Conservation (phyloP, 192 early-diverging fungal species). For the Backusella luteola region DNA sequence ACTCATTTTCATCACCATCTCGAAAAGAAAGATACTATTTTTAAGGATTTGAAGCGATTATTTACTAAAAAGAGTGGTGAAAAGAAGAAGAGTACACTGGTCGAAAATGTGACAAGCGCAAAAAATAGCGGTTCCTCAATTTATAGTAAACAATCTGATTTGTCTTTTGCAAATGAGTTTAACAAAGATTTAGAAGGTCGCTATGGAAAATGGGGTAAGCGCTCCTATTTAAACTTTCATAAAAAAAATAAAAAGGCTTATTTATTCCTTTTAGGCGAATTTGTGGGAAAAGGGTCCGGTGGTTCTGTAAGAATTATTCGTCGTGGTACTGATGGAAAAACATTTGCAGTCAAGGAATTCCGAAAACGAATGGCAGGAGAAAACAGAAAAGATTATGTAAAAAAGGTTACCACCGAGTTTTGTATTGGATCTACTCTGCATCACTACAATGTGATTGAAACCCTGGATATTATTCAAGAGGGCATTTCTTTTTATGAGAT, state of each 20-base stretch:
- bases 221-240: neutral
- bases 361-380: slow-evolving; percentile 62
- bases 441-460: slow-evolving; percentile 78
- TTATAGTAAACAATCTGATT: slow-evolving; percentile 10
- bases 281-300: slow-evolving; percentile 70
- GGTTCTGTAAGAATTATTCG: slow-evolving; percentile 71
- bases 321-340: slow-evolving; percentile 54
- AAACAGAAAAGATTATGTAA: slow-evolving; percentile 73
- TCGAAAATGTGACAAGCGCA: slow-evolving; percentile 1
- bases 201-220: slow-evolving; percentile 39
- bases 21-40: slow-evolving; percentile 37
- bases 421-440: slow-evolving; percentile 79
- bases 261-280: slow-evolving; percentile 17
- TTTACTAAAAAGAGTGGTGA: slow-evolving; percentile 31
- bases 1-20: slow-evolving; percentile 39
- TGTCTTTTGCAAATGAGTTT: slow-evolving; percentile 38
- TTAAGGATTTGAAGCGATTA: slow-evolving; percentile 53
- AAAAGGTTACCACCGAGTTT: slow-evolving; percentile 84
- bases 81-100: neutral
- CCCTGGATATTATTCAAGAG: slow-evolving; percentile 76
- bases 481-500: slow-evolving; percentile 66
- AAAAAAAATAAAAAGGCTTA: neutral
- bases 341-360: slow-evolving; percentile 83
- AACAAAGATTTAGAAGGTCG: slow-evolving; percentile 33
- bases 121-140: neutral